phyloP scores from a whole-genome alignment of 1,284 basidiomycete species.

The Amylostereum chailletii region DNA sequence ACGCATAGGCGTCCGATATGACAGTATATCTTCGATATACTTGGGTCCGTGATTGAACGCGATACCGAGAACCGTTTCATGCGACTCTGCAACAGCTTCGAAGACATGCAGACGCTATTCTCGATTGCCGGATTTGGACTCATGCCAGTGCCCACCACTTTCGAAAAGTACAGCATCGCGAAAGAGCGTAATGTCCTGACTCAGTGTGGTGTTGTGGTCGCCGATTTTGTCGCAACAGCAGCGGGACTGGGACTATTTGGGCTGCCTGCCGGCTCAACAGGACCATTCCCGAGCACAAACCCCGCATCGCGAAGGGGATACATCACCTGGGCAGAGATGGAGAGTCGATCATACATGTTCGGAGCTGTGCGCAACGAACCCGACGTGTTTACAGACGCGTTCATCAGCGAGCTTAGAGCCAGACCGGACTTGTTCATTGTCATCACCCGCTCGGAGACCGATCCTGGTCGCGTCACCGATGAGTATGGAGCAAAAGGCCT shows the following conservation, averaged over 20 bases:
- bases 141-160: slow-evolving; percentile 13
- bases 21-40: slow-evolving; percentile 2
- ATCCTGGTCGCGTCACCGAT: slow-evolving; percentile 15
- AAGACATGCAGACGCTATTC: slow-evolving; percentile 22
- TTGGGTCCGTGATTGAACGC: slow-evolving; percentile 3
- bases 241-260: no score
- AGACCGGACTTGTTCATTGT: slow-evolving; percentile 24
- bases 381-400: slow-evolving; percentile 17
- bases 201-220: slow-evolving; percentile 19
- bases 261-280: background rate
- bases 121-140: slow-evolving; percentile 17
- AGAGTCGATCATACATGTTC: slow-evolving; percentile 19
- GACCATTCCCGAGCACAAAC: slow-evolving; percentile 10
- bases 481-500: slow-evolving; percentile 14
- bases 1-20: background rate
- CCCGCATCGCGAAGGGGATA: slow-evolving; percentile 11
- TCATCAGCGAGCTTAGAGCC: slow-evolving; percentile 19
- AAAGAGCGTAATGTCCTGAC: slow-evolving; percentile 16
- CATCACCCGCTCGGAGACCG: slow-evolving; percentile 19
- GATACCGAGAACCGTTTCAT: slow-evolving; percentile 23
- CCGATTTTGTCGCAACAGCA: slow-evolving; percentile 13
- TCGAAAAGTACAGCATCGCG: slow-evolving; percentile 5
- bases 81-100: slow-evolving; percentile 22
- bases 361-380: slow-evolving; percentile 22
- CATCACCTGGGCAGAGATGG: slow-evolving; percentile 14